Evolutionary conservation across 768 basidiomycete genomes (phyloP).

Genomic region (Rhizopogon salebrosus): DNA sequence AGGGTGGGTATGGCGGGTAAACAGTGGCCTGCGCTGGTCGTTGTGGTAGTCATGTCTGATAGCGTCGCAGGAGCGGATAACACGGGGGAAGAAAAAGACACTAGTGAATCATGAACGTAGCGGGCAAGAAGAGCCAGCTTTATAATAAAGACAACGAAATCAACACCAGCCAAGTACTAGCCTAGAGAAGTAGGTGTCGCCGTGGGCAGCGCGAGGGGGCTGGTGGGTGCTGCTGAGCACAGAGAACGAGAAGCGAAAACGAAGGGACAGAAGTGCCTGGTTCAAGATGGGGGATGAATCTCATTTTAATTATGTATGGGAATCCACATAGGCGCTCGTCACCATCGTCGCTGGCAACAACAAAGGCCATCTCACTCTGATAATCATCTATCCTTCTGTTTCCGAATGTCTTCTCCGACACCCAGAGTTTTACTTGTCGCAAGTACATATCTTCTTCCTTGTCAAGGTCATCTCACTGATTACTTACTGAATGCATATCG

Average conservation of each 20-base stretch:
- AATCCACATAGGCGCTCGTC: conserved; percentile 11
- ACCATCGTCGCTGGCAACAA: conserved; percentile 5
- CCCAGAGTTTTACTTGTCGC: conserved; percentile 40
- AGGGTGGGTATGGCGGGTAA: conserved; percentile 36
- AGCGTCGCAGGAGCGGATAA: not conserved
- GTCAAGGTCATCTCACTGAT: no score
- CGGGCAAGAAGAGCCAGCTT: not conserved
- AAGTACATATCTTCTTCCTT: conserved; percentile 17
- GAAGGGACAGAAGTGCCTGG: not conserved
- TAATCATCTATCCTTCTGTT: not conserved
- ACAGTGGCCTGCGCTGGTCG: conserved; percentile 17
- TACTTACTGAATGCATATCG: not conserved
- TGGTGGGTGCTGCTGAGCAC: not conserved
- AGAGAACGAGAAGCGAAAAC: conserved; percentile 3
- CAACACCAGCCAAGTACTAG: not conserved
- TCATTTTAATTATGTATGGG: conserved; percentile 21
- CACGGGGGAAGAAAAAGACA: not conserved
- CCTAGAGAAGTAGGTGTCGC: not conserved
- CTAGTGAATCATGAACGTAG: not conserved
- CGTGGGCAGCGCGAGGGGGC: not conserved
- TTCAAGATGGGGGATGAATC: conserved; percentile 6
- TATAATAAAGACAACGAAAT: conserved; percentile 4
- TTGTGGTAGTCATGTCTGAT: conserved; percentile 16
- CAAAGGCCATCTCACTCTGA: not conserved
- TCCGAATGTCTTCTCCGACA: conserved; percentile 19